Evolutionary conservation across 2,329 filamentous ascomycete species (phyloP).

Genomic region (Fusarium zealandicum): DNA sequence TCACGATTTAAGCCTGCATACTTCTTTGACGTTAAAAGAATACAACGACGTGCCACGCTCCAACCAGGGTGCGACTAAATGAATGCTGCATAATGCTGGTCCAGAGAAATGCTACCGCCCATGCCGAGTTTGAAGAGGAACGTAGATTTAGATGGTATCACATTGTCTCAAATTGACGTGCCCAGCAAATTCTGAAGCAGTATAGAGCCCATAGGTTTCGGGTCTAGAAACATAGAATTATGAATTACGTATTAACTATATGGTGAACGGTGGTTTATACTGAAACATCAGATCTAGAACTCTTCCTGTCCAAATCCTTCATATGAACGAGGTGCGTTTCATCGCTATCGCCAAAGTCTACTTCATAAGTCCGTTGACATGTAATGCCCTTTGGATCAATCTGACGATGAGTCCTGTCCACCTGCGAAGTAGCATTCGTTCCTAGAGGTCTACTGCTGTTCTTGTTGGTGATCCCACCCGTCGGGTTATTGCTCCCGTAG

Average conservation of each 20-base stretch:
- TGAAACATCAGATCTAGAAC: slow-evolving; percentile 14
- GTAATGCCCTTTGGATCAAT: slow-evolving; percentile 41
- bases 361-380: slow-evolving; percentile 46
- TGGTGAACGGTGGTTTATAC: no score
- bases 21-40: slow-evolving; percentile 58
- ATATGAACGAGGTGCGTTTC: slow-evolving; percentile 45
- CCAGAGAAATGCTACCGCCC: slow-evolving; percentile 9
- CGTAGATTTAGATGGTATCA: no score
- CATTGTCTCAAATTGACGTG: no score
- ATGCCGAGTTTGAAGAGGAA: neutral
- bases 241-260: neutral
- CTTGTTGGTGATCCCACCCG: slow-evolving; percentile 8
- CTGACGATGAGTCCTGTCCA: slow-evolving; percentile 29
- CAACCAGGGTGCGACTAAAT: slow-evolving; percentile 10
- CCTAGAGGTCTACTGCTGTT: slow-evolving; percentile 23
- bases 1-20: slow-evolving; percentile 56
- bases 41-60: slow-evolving; percentile 49
- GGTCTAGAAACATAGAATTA: no score
- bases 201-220: no score
- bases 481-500: slow-evolving; percentile 31
- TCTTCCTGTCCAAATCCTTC: slow-evolving; percentile 37
- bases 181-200: no score
- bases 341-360: slow-evolving; percentile 46
- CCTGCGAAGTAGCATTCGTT: slow-evolving; percentile 37
- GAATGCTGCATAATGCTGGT: neutral